Evolutionary conservation across 176 grass and related monocot genomes (phyloP), one percentile per base, ranked within the genome.

Genomic region (Avena sativa): DNA sequence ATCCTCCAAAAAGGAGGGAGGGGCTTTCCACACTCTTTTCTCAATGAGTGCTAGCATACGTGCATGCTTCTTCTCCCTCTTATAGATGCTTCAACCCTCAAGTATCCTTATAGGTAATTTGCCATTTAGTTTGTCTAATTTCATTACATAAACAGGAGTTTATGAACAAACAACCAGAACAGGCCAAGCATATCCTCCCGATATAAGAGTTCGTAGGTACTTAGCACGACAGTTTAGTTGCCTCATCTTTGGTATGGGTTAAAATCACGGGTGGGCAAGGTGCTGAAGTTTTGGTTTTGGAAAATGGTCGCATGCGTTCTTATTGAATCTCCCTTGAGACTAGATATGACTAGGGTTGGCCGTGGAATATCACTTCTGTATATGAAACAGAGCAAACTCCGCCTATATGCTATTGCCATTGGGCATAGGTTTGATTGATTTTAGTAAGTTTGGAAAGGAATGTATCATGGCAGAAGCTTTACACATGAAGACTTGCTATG

Each of bases 21-120:
- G 32, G 32, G 32, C 10, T 79, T 62, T 52, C 81, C 26, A 15
- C 15, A 21, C 50, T 46, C 23, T 17, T 81, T 79, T 34, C 61
- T 69, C 48, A 30, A 13, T 26, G 34, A 49, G 79, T 78, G 15
- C 30, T 59, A 65, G 38, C 62, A 78, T 83, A 46, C 23, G 10
- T 15, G 17, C 48, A 6, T 81, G 49, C 16, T 79, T 79, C 75
- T 48, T 80, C 40, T 81, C 14, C 51, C 20, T 59, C 49, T 83
- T n/a, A 26, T 64, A 23, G 38, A 26, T 64, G 2, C 30, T 56
- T 55, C 15, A 4, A 32, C 25, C 26, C 49, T 55, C 74, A 19
- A 78, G 9, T 59, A 19, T 58, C 23, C 30, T 20, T 44, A 65
- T 47, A 30, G 51, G 52, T 83, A 47, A 44, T 23, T 83, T 36